These are phyloP conservation scores for Evernia prunastri DNA, from an alignment of 495 filamentous ascomycete species.

Conservation along the genomic window DNA sequence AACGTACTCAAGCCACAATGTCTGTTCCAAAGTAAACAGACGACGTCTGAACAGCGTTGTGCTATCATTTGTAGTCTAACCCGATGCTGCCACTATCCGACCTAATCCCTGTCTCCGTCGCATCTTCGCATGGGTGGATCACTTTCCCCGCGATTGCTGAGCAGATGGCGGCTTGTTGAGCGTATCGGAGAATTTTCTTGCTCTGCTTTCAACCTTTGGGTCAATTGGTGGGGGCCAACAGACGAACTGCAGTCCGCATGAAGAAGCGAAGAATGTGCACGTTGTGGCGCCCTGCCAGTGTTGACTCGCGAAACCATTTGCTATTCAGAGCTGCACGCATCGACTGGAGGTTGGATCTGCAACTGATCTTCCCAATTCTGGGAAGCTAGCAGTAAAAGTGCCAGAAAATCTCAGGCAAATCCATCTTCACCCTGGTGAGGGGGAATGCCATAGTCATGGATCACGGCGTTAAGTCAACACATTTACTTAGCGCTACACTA, in stretches of 20 bases:
- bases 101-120: slow-evolving; percentile 12
- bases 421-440: neutral
- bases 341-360: neutral
- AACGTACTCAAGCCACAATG: neutral
- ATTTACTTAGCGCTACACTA: slow-evolving; percentile 23
- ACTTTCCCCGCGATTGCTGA: slow-evolving; percentile 16
- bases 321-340: neutral
- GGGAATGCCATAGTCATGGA: slow-evolving; percentile 1
- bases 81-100: slow-evolving; percentile 13
- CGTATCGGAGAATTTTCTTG: slow-evolving; percentile 16
- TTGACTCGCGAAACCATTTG: neutral
- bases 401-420: neutral
- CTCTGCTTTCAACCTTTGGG: slow-evolving; percentile 6
- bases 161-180: slow-evolving; percentile 10
- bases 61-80: slow-evolving; percentile 8
- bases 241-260: slow-evolving; percentile 17
- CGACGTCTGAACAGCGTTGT: slow-evolving; percentile 8
- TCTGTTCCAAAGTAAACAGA: neutral
- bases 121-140: slow-evolving; percentile 2
- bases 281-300: slow-evolving; percentile 6
- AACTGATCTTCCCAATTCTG: neutral
- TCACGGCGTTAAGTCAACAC: slow-evolving; percentile 10
- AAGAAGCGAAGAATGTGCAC: slow-evolving; percentile 18
- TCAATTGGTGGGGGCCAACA: slow-evolving; percentile 8
- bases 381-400: neutral